Conservation (phyloP, 495 filamentous ascomycete genomes). For the Aspergillus homomorphus region DNA sequence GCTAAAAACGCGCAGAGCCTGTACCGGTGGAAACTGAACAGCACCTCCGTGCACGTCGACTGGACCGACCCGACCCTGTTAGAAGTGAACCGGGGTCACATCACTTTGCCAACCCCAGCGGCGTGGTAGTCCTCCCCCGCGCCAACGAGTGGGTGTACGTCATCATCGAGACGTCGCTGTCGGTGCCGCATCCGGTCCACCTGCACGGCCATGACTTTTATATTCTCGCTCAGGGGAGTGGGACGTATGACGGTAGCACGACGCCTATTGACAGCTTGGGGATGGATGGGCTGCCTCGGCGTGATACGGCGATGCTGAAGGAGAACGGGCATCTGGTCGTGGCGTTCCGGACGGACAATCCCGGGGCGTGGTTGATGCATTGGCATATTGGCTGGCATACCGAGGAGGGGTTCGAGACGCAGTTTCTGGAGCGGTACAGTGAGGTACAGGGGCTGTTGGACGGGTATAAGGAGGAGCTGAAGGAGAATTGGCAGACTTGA, state of each 20-base stretch:
- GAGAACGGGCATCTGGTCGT: constrained; percentile 41
- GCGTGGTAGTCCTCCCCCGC: constrained; percentile 49
- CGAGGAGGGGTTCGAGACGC: constrained; percentile 38
- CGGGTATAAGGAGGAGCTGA: no score
- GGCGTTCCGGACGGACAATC: constrained; percentile 52
- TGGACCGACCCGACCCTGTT: constrained; percentile 24
- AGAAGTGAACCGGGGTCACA: constrained; percentile 15
- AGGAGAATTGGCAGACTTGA: no score
- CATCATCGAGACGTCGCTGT: constrained; percentile 51
- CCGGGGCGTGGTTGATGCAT: constrained; percentile 50
- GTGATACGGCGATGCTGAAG: constrained; percentile 58
- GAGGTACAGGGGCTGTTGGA: no score
- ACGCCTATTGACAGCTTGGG: constrained; percentile 5
- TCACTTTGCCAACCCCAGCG: constrained; percentile 13
- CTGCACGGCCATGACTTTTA: constrained; percentile 76
- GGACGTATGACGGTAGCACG: constrained; percentile 6
- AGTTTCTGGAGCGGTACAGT: constrained; percentile 50
- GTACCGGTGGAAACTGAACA: constrained; percentile 15
- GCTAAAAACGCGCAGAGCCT: constrained; percentile 9
- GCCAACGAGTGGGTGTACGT: constrained; percentile 58
- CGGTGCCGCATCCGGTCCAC: constrained; percentile 74
- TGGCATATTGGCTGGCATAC: constrained; percentile 52
- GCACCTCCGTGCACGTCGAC: constrained; percentile 23
- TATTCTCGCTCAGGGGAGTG: constrained; percentile 45
- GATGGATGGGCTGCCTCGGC: constrained; percentile 46